Conservation (phyloP, 2,329 filamentous ascomycete species). For the Byssochlamys sp. region DNA sequence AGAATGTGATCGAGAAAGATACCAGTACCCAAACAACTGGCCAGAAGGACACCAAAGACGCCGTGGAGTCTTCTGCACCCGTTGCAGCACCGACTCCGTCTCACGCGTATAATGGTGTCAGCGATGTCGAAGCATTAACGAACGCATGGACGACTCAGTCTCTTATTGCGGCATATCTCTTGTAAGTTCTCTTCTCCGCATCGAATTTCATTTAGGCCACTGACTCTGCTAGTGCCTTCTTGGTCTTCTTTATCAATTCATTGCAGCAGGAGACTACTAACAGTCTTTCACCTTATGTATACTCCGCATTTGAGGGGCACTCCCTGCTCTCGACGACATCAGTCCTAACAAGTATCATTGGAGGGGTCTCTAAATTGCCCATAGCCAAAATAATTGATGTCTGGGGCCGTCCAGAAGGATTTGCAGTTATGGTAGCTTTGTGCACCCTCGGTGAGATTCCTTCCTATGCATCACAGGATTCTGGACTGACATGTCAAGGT, state of each 20-base stretch:
- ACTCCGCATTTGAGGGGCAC: constrained; percentile 42
- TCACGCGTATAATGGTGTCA: too few species aligned
- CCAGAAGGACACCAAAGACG: too few species aligned
- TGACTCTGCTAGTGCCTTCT: constrained; percentile 18
- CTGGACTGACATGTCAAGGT: constrained; percentile 7
- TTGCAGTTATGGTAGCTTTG: constrained; percentile 36
- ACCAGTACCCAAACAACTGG: too few species aligned
- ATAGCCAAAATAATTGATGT: constrained; percentile 52
- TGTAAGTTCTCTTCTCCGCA: too few species aligned
- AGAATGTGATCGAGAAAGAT: too few species aligned
- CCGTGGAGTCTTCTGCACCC: too few species aligned
- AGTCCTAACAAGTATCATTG: constrained; percentile 46
- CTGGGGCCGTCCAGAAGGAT: constrained; percentile 50
- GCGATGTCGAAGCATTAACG: too few species aligned
- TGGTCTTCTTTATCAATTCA: constrained; percentile 26
- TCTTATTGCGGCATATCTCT: too few species aligned
- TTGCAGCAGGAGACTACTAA: constrained; percentile 24
- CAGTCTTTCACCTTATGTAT: constrained; percentile 34
- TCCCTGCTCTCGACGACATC: constrained; percentile 44
- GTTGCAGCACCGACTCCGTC: too few species aligned
- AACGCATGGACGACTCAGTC: too few species aligned
- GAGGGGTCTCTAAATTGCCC: constrained; percentile 47
- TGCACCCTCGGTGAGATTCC: constrained; percentile 28
- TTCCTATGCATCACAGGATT: background rate
- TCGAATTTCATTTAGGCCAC: background rate